These are phyloP conservation scores for Funneliformis mosseae DNA, from an alignment of 192 early-diverging fungal species.

Conservation along the genomic window DNA sequence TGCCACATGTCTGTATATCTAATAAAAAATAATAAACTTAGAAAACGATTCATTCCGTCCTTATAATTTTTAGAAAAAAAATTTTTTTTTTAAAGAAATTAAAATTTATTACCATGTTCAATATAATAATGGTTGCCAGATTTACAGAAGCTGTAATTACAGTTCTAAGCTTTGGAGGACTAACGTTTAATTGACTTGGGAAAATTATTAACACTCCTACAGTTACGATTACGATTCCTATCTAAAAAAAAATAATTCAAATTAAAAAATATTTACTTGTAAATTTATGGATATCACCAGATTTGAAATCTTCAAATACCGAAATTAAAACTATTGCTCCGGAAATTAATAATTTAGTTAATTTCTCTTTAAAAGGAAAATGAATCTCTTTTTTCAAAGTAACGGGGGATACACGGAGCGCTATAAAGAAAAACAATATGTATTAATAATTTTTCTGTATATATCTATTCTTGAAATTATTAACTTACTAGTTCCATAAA, in stretches of 20 bases:
- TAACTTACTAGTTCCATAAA: conserved; percentile 48
- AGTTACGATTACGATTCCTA: conserved; percentile 50
- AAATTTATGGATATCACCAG: background rate
- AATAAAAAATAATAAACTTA: background rate
- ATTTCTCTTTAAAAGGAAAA: conserved; percentile 46
- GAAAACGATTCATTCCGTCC: background rate
- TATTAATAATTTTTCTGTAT: background rate
- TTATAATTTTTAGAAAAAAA: background rate
- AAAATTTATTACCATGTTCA: conserved; percentile 51
- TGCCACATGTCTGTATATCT: conserved; percentile 31
- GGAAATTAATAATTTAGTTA: conserved; percentile 44
- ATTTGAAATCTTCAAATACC: conserved; percentile 27
- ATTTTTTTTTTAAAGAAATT: no score
- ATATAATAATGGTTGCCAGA: conserved; percentile 55
- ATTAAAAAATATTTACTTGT: background rate
- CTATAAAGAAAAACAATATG: conserved; percentile 2
- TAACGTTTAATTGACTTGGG: conserved; percentile 8
- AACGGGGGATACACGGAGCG: conserved; percentile 49
- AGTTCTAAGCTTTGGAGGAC: conserved; percentile 34
- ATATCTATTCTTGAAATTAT: background rate
- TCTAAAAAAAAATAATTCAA: conserved; percentile 24
- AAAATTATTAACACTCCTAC: conserved; percentile 43
- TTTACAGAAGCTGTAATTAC: conserved; percentile 49
- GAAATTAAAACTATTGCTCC: conserved; percentile 47
- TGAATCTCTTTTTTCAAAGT: conserved; percentile 54